These are phyloP conservation scores for Xylariomycetidae sp. DNA, from an alignment of 2,329 filamentous ascomycete species.

Conservation along the genomic window DNA sequence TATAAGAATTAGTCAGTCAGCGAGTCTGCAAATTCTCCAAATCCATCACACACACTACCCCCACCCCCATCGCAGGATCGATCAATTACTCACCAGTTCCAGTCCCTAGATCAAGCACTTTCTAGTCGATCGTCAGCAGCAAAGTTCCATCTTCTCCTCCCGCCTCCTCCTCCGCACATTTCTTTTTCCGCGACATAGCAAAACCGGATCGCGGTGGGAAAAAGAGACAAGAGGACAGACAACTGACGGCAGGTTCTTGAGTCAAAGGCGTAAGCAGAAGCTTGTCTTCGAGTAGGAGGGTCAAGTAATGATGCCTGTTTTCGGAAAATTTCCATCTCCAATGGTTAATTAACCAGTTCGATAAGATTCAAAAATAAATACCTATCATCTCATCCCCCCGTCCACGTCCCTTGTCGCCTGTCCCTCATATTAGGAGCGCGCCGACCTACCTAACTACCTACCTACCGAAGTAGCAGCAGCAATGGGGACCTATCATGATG, in stretches of 20 bases:
- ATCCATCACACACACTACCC: not conserved
- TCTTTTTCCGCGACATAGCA: not conserved
- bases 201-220: not conserved
- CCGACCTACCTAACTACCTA: no score
- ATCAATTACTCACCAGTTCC: slow-evolving; percentile 26
- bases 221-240: not conserved
- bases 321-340: not conserved
- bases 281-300: slow-evolving; percentile 23
- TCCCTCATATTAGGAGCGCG: no score
- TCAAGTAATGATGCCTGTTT: slow-evolving; percentile 24
- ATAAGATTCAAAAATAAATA: not conserved
- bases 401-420: no score
- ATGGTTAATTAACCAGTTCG: not conserved
- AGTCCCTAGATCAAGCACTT: slow-evolving; percentile 30
- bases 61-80: no score
- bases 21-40: slow-evolving; percentile 1
- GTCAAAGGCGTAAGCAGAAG: slow-evolving; percentile 28
- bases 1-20: slow-evolving; percentile 4
- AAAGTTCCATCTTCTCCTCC: slow-evolving; percentile 1
- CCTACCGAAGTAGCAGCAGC: no score
- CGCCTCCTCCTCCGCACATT: no score
- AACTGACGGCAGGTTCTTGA: slow-evolving; percentile 21
- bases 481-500: no score
- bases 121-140: slow-evolving; percentile 8
- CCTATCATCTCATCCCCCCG: no score